Base-by-base conservation (phyloP, 2,329 filamentous ascomycete genomes). In the Didymella keratinophila region DNA sequence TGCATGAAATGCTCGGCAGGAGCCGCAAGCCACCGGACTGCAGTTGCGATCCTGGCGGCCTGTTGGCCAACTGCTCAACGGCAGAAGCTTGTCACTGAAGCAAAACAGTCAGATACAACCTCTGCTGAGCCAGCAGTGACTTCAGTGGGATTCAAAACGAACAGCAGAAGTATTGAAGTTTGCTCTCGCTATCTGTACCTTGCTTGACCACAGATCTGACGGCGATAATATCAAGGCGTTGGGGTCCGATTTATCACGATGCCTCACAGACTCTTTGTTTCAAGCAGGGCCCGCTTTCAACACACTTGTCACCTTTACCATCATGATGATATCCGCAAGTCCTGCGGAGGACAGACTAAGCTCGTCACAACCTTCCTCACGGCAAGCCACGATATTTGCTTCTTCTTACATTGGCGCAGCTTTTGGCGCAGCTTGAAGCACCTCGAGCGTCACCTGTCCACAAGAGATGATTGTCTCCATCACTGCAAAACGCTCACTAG, bases 1-100 rank as follows among this genome's bases (percentile, higher is more conserved):
- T 53, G 44, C 56, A 44, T 52, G 50, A 32, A 14, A 32, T 2
- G 44, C 30, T 48, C 48, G 55, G 55, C 30, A 52, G 48, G 48
- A 52, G 30, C 55, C 55, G 49, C 44, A 58, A 49, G 55, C 55
- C 37, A 27, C 44, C 18, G 11, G 9, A 23, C 21, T 18, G 25
- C 42, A 53, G 6, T 36, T 49, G 23, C 16, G 30, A 36, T 12
- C 14, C 45, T 47, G 44, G n/a, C 44, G 28, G 21, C 45, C 20
- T 25, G 32, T 28, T 30, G 18, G 37, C 10, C n/a, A 41, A 16
- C 32, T 10, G 21, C 46, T 27, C 21, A 37, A 37, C 28, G 30
- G 41, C 25, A 25, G 28, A 43, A 39, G 30, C 49, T 18, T 16
- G 32, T 16, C 44, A 30, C 23, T 23, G 12, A n/a, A 32, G 49